Evolutionary conservation across 2,329 filamentous ascomycete species (phyloP).

Genomic region (Diaporthe sp.): DNA sequence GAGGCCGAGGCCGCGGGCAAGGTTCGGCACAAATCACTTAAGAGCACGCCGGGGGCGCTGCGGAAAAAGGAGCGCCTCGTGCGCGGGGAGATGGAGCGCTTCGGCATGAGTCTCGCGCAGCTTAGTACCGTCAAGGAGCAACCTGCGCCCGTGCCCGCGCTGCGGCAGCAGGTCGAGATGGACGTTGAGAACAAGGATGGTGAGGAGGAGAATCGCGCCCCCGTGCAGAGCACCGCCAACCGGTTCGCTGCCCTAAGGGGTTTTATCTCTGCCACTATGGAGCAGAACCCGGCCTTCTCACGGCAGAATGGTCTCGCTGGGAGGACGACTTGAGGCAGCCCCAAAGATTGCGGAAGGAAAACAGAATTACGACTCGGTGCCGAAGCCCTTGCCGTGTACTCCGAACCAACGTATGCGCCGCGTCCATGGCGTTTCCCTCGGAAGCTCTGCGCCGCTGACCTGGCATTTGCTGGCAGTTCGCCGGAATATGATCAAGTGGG

Average conservation of each 20-base stretch:
- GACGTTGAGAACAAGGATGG: constrained; percentile 39
- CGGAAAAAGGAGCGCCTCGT: constrained; percentile 88
- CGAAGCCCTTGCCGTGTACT: too few species aligned
- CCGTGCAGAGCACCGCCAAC: constrained; percentile 56
- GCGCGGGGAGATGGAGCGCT: constrained; percentile 83
- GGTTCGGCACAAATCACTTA: constrained; percentile 80
- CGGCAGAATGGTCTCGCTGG: constrained; percentile 23
- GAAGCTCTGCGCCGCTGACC: too few species aligned
- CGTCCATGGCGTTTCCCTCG: too few species aligned
- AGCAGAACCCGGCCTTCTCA: constrained; percentile 84
- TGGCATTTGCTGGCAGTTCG: too few species aligned
- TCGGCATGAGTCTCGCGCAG: constrained; percentile 85
- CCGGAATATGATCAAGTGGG: too few species aligned
- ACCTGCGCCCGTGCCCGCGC: constrained; percentile 25
- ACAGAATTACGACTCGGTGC: too few species aligned
- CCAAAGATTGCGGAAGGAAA: too few species aligned
- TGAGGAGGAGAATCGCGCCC: constrained; percentile 40
- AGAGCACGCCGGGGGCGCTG: constrained; percentile 81
- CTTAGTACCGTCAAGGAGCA: constrained; percentile 62
- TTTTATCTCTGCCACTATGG: constrained; percentile 90
- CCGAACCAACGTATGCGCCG: too few species aligned
- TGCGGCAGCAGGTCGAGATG: constrained; percentile 37
- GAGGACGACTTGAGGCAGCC: neutral
- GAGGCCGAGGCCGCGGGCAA: constrained; percentile 58
- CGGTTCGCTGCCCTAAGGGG: constrained; percentile 85